Evolutionary conservation across 2,329 filamentous ascomycete species (phyloP), one percentile per base, ranked within the genome.

Genomic region (Diaporthe sp.): DNA sequence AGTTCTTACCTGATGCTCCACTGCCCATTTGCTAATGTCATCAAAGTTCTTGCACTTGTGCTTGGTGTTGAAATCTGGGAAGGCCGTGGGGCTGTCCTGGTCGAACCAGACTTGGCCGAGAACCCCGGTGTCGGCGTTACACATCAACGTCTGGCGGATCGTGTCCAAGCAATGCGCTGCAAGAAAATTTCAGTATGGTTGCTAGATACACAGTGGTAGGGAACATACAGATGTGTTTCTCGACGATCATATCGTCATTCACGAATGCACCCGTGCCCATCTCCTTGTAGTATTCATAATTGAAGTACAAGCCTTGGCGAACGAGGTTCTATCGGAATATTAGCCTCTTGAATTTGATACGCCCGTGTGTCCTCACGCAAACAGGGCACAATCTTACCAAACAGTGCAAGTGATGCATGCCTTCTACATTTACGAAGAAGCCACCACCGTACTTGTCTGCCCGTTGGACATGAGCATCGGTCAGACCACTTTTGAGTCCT

Each of bases 101-200:
- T 90, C 84, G 47, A 87, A 87, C 91, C 91, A 93, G 8, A 92
- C 86, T 78, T 93, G 90, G 17, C 90, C 90, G 0, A 92, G 84
- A 0, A 93, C 86, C 1, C 87, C 90, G 3, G 90, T 88, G 78
- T 93, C 91, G 28, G 89, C 85, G 39, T 88, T 90, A 81, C 91
- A 93, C 89, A 92, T 92, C 20, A 93, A 85, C 22, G 91, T 88
- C 80, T 93, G 91, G 1, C 91, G 88, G 60, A 93, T 76, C 4
- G 89, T 90, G 77, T 93, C 91, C 44, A 92, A 83, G 75, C 91
- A 93, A 76, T 93, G 91, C 7, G 88, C 87, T 89, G 67, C 15
- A n/a, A 25, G 0, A 8, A 39, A 28, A 1, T 20, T 17, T 70
- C 17, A 70, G n/a, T 42, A 31, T 13, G 3, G 13, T 1, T 7